These are phyloP conservation scores for Taxillus chinensis DNA, from an alignment of 164 flowering plant species.

Conservation along the genomic window DNA sequence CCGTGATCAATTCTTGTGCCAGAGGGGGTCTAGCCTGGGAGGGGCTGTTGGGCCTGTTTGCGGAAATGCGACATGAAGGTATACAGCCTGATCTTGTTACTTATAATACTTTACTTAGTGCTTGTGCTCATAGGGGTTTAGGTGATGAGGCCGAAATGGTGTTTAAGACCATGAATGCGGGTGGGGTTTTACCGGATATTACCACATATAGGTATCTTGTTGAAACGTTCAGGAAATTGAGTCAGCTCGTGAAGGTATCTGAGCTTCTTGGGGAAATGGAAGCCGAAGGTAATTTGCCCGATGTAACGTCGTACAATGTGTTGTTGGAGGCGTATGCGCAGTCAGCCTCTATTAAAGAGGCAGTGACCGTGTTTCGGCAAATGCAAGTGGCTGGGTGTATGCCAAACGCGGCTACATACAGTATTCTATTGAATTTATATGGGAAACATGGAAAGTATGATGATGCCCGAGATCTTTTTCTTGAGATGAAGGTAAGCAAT, in stretches of 20 bases:
- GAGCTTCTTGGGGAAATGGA: slow-evolving; percentile 78
- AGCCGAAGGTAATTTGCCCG: slow-evolving; percentile 60
- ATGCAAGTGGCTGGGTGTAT: slow-evolving; percentile 76
- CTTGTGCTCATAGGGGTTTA: slow-evolving; percentile 62
- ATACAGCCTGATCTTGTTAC: slow-evolving; percentile 83
- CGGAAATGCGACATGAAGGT: slow-evolving; percentile 89
- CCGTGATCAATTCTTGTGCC: slow-evolving; percentile 75
- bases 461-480: slow-evolving; percentile 77
- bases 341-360: slow-evolving; percentile 55
- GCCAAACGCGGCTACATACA: slow-evolving; percentile 78
- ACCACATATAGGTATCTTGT: slow-evolving; percentile 73
- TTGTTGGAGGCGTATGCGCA: slow-evolving; percentile 70
- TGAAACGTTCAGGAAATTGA: slow-evolving; percentile 64
- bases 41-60: slow-evolving; percentile 82
- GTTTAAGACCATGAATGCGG: slow-evolving; percentile 87
- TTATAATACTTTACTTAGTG: slow-evolving; percentile 75
- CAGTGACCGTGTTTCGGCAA: slow-evolving; percentile 80
- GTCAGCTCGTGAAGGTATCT: slow-evolving; percentile 59
- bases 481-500: slow-evolving; percentile 91
- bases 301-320: slow-evolving; percentile 70
- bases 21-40: slow-evolving; percentile 96
- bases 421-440: slow-evolving; percentile 73
- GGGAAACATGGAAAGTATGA: slow-evolving; percentile 77
- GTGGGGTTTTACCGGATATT: slow-evolving; percentile 77
- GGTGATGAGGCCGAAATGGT: slow-evolving; percentile 95